Evolutionary conservation across 2,329 filamentous ascomycete species (phyloP).

Genomic region (Ambrosiella beaveri): DNA sequence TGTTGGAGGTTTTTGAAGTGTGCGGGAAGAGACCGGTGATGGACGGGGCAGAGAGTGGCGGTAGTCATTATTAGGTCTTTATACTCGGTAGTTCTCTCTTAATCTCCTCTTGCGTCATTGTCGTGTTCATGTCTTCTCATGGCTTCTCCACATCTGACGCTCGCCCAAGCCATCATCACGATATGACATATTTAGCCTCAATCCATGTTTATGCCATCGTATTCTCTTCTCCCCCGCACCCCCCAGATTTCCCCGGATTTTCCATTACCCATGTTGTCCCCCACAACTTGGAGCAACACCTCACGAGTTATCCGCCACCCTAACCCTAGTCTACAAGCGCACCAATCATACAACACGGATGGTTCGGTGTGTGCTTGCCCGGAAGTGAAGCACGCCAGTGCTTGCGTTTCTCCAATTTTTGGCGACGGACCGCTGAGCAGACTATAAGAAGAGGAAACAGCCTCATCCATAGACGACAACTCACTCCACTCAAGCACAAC

Average conservation of each 20-base stretch:
- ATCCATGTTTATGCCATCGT: too few relatives aligned
- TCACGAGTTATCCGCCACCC: neutral
- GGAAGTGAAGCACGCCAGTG: neutral
- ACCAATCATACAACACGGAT: neutral
- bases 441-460: too few relatives aligned
- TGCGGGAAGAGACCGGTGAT: neutral
- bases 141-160: neutral
- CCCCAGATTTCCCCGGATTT: neutral
- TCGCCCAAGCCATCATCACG: too few relatives aligned
- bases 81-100: neutral
- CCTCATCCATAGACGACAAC: too few relatives aligned
- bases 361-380: too few relatives aligned
- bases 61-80: neutral
- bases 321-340: neutral
- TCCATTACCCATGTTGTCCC: neutral
- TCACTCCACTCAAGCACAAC: too few relatives aligned
- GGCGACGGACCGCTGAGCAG: neutral
- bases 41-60: neutral
- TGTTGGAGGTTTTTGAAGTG: slow-evolving; percentile 4
- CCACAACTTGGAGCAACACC: too few relatives aligned
- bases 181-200: too few relatives aligned
- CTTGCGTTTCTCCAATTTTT: neutral
- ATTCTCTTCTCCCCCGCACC: neutral
- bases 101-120: neutral
- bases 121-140: neutral